Percentiles rank a stretch among this genome's conserved stretches.
Evolutionary conservation across 1,139 yeast species (phyloP).

Genomic region (Pichia sp.): DNA sequence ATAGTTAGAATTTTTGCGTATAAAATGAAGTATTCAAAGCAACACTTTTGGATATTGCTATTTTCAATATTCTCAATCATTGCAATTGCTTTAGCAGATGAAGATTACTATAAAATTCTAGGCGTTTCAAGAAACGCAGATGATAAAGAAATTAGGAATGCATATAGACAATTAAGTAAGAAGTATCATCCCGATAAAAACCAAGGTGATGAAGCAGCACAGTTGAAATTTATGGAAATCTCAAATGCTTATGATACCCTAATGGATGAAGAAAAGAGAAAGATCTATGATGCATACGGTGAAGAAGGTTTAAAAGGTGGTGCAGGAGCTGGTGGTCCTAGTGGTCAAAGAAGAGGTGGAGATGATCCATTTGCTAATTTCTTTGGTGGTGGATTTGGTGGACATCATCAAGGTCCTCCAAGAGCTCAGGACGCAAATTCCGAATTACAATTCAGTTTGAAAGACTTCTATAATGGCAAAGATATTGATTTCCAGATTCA

Average conservation of each 20-base stretch:
- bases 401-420: conserved; percentile 27
- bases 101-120: conserved; percentile 35
- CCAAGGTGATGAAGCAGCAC: conserved; percentile 71
- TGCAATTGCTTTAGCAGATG: conserved; percentile 10
- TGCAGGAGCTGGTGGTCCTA: conserved; percentile 17
- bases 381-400: conserved; percentile 15
- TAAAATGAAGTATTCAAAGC: background rate
- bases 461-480: conserved; percentile 65
- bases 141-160: conserved; percentile 79
- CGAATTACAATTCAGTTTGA: conserved; percentile 48
- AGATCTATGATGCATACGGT: conserved; percentile 73
- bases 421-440: conserved; percentile 64
- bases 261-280: conserved; percentile 64
- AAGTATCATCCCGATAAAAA: conserved; percentile 96
- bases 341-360: conserved; percentile 28
- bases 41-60: background rate
- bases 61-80: conserved; percentile 6
- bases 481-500: conserved; percentile 55
- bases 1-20: background rate
- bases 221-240: conserved; percentile 77
- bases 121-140: conserved; percentile 65
- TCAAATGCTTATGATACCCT: conserved; percentile 93
- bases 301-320: conserved; percentile 64
- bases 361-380: conserved; percentile 34
- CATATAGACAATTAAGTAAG: conserved; percentile 77